A percentile compares a stretch with the other conserved stretches of the same genome.
Evolutionary conservation across 192 early-diverging fungal genomes (phyloP).

Genomic region (Linnemannia schmuckeri): DNA sequence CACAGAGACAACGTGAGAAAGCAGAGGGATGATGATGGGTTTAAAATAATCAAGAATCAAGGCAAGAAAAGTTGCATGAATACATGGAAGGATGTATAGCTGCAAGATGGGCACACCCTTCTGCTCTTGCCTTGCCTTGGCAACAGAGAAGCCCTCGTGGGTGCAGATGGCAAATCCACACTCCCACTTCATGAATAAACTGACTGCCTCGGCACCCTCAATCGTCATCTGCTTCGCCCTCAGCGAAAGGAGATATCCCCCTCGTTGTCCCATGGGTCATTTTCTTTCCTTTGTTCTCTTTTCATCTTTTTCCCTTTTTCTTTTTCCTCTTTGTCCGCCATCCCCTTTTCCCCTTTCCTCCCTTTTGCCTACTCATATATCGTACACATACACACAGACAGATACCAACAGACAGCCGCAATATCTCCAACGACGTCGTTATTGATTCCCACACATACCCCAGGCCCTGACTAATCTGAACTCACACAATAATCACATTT

Average conservation of each 20-base stretch:
- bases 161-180: constrained; percentile 6
- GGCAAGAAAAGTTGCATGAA: too few species aligned
- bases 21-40: background rate
- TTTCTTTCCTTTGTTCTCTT: background rate
- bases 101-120: background rate
- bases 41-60: too few species aligned
- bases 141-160: background rate
- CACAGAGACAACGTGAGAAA: background rate
- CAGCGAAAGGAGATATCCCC: background rate
- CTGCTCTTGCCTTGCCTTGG: background rate
- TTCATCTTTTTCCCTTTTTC: background rate
- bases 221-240: background rate
- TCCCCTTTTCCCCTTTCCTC: background rate
- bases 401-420: background rate
- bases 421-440: background rate
- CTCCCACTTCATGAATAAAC: too few species aligned
- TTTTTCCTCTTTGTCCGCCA: background rate
- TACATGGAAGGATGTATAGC: too few species aligned
- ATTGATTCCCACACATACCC: background rate
- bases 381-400: background rate
- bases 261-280: background rate
- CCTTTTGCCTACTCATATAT: background rate
- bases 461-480: background rate
- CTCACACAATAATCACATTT: background rate
- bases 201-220: background rate